Conservation (phyloP, 1,284 basidiomycete species). For the Meripilus lineatus region DNA sequence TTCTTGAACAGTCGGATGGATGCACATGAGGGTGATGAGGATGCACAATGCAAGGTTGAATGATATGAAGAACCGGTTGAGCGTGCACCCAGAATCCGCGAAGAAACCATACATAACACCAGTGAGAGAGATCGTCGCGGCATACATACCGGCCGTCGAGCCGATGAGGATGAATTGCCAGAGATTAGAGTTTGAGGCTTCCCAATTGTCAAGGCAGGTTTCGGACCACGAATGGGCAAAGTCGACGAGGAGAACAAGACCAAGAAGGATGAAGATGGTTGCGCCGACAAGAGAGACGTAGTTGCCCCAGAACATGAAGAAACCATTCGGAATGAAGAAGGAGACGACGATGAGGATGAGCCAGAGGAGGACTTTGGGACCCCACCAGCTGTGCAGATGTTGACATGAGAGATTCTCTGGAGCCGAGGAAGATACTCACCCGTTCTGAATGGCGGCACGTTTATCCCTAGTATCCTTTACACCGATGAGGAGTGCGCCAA, state of each 20-base stretch:
- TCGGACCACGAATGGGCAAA: slow-evolving; percentile 99
- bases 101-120: slow-evolving; percentile 92
- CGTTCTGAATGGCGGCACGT: slow-evolving; percentile 94
- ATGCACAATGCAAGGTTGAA: slow-evolving; percentile 85
- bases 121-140: slow-evolving; percentile 79
- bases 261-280: slow-evolving; percentile 92
- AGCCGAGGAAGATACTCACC: slow-evolving; percentile 45
- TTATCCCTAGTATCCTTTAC: slow-evolving; percentile 89
- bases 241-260: slow-evolving; percentile 95
- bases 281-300: slow-evolving; percentile 90
- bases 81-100: slow-evolving; percentile 78
- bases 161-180: slow-evolving; percentile 98
- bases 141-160: slow-evolving; percentile 89
- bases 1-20: slow-evolving; percentile 88
- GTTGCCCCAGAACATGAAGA: slow-evolving; percentile 97
- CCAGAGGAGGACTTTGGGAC: slow-evolving; percentile 91
- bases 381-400: slow-evolving; percentile 93
- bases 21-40: slow-evolving; percentile 78
- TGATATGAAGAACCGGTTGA: slow-evolving; percentile 95
- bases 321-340: slow-evolving; percentile 92
- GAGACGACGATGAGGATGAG: slow-evolving; percentile 70
- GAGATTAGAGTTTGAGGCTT: slow-evolving; percentile 78
- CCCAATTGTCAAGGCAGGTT: slow-evolving; percentile 95
- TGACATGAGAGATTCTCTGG: neutral
- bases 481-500: slow-evolving; percentile 78